Evolutionary conservation across 1,139 yeast species (phyloP).

Genomic region (Geotrichum europaeum): DNA sequence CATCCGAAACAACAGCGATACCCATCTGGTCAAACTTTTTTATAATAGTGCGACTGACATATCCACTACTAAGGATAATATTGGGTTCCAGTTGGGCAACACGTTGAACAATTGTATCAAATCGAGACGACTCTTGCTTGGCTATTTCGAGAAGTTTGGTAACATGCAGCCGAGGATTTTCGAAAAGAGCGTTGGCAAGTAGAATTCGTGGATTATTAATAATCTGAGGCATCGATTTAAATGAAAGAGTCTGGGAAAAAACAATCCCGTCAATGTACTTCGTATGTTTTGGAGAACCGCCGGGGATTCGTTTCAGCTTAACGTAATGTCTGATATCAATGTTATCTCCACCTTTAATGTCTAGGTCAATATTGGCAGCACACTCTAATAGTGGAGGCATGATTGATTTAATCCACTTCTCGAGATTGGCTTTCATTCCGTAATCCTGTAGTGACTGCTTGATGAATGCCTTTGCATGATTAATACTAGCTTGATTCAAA

Average conservation of each 20-base stretch:
- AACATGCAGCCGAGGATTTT: conserved; percentile 67
- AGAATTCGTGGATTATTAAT: conserved; percentile 69
- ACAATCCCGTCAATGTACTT: conserved; percentile 69
- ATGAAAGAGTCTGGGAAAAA: conserved; percentile 80
- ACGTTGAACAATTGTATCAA: conserved; percentile 74
- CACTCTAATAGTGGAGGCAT: conserved; percentile 43
- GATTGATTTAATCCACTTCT: conserved; percentile 50
- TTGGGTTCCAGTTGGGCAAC: conserved; percentile 73
- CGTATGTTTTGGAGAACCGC: conserved; percentile 58
- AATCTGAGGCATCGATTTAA: conserved; percentile 65
- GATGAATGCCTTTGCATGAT: conserved; percentile 43
- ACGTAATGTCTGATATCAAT: conserved; percentile 83
- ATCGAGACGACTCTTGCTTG: conserved; percentile 82
- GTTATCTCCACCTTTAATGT: conserved; percentile 59
- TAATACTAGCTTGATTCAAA: conserved; percentile 38
- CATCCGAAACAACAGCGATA: conserved; percentile 69
- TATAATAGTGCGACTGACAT: conserved; percentile 79
- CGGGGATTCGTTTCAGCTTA: conserved; percentile 76
- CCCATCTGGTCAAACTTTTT: conserved; percentile 68
- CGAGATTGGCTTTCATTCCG: conserved; percentile 46
- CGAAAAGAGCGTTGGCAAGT: conserved; percentile 82
- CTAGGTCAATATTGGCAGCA: conserved; percentile 47
- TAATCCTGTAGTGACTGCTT: conserved; percentile 68
- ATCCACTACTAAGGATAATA: conserved; percentile 70
- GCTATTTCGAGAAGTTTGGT: conserved; percentile 78